Conservation (phyloP, 2,329 filamentous ascomycete species). For the Nemania sp. region DNA sequence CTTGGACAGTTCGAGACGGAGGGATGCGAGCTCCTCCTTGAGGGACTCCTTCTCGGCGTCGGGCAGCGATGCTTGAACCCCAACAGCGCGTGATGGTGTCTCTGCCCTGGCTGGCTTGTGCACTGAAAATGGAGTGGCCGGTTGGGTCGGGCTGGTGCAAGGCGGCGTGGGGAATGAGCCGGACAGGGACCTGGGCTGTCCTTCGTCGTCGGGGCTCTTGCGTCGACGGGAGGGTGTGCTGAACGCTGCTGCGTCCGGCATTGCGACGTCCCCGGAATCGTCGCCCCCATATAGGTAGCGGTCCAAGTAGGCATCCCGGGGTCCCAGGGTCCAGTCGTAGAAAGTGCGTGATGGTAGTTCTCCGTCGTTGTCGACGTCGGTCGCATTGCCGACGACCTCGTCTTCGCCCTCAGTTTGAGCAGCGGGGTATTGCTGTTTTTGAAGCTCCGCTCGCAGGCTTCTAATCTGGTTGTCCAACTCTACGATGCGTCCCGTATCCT, state of each 20-base stretch:
- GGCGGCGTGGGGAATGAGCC: constrained; percentile 60
- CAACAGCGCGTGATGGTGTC: constrained; percentile 40
- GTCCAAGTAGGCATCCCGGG: constrained; percentile 52
- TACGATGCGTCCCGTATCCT: constrained; percentile 50
- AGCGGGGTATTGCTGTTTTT: constrained; percentile 18
- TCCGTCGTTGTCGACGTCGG: not conserved
- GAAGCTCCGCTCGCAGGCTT: constrained; percentile 40
- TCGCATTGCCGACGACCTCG: constrained; percentile 3
- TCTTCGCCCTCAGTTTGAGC: constrained; percentile 4
- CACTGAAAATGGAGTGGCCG: constrained; percentile 46
- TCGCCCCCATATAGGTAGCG: constrained; percentile 48
- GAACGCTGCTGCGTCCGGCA: constrained; percentile 52
- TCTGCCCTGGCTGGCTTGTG: constrained; percentile 13
- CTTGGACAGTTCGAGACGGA: constrained; percentile 55
- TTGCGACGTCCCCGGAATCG: constrained; percentile 54
- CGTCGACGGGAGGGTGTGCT: constrained; percentile 53
- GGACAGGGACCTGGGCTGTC: constrained; percentile 8
- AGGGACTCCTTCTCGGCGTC: constrained; percentile 50
- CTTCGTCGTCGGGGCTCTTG: constrained; percentile 10
- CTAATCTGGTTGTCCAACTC: constrained; percentile 45
- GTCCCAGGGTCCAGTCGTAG: constrained; percentile 57
- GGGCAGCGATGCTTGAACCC: constrained; percentile 48
- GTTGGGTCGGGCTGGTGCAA: constrained; percentile 50
- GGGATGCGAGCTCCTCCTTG: constrained; percentile 52
- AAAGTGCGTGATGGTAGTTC: constrained; percentile 23